These are phyloP conservation scores for Xylaria cubensis DNA, from an alignment of 495 filamentous ascomycete genomes.

Conservation along the genomic window DNA sequence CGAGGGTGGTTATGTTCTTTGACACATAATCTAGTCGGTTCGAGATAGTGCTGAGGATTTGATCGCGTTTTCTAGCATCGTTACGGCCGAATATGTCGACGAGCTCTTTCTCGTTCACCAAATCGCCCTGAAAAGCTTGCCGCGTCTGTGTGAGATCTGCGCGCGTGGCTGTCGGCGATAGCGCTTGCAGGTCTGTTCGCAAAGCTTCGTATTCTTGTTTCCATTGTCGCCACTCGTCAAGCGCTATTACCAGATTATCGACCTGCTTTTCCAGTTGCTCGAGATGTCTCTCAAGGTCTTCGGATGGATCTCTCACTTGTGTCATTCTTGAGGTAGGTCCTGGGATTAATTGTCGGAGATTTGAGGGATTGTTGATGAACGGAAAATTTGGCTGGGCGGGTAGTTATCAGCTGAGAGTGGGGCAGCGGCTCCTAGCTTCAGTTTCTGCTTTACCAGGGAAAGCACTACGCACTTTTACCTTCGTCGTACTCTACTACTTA, in stretches of 20 bases:
- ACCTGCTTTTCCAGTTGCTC: constrained; percentile 77
- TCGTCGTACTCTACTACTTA: too few relatives aligned
- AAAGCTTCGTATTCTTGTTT: constrained; percentile 90
- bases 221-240: constrained; percentile 87
- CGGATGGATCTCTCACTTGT: constrained; percentile 52
- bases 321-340: constrained; percentile 15
- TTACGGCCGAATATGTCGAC: constrained; percentile 68
- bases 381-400: constrained; percentile 20
- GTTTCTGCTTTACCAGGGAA: neutral
- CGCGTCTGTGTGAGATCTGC: constrained; percentile 51
- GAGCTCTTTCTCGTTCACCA: constrained; percentile 62
- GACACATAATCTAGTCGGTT: constrained; percentile 87
- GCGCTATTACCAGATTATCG: constrained; percentile 72
- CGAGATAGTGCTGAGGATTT: constrained; percentile 73
- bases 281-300: constrained; percentile 75
- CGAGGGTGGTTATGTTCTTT: constrained; percentile 73
- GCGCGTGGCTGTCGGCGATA: constrained; percentile 63
- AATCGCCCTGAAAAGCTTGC: constrained; percentile 49
- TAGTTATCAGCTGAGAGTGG: neutral
- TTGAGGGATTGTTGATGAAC: neutral
- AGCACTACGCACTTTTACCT: too few relatives aligned
- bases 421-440: neutral
- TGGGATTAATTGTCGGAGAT: neutral
- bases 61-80: constrained; percentile 54
- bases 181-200: constrained; percentile 72